Percentiles rank a stretch among this genome's conserved stretches.
Evolutionary conservation across 805 yeast species (phyloP).

Genomic region (Wickerhamomyces kurtzmanii): DNA sequence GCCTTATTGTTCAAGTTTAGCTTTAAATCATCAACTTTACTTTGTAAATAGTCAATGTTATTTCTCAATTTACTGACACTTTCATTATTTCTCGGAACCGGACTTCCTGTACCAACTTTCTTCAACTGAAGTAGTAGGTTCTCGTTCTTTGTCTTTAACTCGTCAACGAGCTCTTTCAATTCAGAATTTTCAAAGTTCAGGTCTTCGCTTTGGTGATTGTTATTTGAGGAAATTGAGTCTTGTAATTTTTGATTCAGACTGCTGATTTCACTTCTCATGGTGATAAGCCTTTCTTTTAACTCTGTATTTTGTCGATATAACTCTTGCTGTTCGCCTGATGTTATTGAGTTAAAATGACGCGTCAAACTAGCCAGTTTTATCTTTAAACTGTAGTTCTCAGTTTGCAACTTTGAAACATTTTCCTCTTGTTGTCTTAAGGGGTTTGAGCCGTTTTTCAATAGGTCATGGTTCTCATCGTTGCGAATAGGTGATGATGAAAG

Average conservation of each 20-base stretch:
- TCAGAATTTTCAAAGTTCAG: constrained; percentile 4
- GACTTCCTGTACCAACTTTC: too few species aligned
- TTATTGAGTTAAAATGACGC: constrained; percentile 24
- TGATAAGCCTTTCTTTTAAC: constrained; percentile 15
- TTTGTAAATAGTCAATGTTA: too few species aligned
- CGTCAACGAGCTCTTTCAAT: neutral
- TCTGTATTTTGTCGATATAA: constrained; percentile 27
- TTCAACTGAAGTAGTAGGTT: too few species aligned
- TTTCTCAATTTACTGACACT: too few species aligned
- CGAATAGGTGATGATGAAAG: constrained; percentile 10
- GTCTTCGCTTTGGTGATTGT: constrained; percentile 4
- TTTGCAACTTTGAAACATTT: constrained; percentile 20
- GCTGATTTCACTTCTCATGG: constrained; percentile 11
- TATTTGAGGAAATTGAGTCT: neutral
- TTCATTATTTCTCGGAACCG: too few species aligned
- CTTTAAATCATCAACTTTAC: constrained; percentile 8
- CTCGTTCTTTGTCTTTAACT: too few species aligned
- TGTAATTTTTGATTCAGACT: constrained; percentile 13
- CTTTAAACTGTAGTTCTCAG: constrained; percentile 34
- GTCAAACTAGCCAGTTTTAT: constrained; percentile 31
- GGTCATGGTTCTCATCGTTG: constrained; percentile 8
- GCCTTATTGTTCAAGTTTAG: constrained; percentile 7
- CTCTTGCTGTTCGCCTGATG: constrained; percentile 28
- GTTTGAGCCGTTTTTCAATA: constrained; percentile 16
- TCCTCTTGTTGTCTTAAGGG: constrained; percentile 21